These are phyloP conservation scores for Trichoderma endophyticum DNA, from an alignment of 2,329 filamentous ascomycete species.

Conservation along the genomic window DNA sequence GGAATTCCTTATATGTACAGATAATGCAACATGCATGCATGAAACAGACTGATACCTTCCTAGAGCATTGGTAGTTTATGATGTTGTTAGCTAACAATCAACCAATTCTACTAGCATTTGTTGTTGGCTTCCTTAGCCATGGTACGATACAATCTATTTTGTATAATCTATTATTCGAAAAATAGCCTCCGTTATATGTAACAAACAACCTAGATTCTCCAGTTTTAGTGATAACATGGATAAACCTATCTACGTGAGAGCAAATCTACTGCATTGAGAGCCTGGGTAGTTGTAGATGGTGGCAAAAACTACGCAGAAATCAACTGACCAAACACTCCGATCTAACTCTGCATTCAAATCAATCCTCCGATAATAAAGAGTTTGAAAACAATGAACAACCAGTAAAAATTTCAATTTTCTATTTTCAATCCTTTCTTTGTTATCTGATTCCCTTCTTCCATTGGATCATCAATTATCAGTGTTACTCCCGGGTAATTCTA, in stretches of 20 bases:
- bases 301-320: not conserved
- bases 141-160: not conserved
- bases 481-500: not conserved
- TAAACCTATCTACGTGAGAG: not conserved
- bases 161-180: too few relatives aligned
- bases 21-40: not conserved
- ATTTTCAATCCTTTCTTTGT: not conserved
- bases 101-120: not conserved
- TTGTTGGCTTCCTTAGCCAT: not conserved
- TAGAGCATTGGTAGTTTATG: not conserved
- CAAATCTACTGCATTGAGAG: not conserved
- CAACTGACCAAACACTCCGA: not conserved
- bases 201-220: not conserved
- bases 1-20: not conserved
- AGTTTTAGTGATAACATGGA: not conserved
- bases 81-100: not conserved
- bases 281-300: not conserved
- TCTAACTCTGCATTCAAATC: not conserved
- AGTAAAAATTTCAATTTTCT: not conserved
- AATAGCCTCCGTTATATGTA: not conserved
- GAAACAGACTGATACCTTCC: not conserved
- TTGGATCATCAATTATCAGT: not conserved
- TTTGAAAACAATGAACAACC: not conserved
- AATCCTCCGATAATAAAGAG: not conserved
- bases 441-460: not conserved